Conservation (phyloP, 257 asterid species). For the Nicotiana attenuata region DNA sequence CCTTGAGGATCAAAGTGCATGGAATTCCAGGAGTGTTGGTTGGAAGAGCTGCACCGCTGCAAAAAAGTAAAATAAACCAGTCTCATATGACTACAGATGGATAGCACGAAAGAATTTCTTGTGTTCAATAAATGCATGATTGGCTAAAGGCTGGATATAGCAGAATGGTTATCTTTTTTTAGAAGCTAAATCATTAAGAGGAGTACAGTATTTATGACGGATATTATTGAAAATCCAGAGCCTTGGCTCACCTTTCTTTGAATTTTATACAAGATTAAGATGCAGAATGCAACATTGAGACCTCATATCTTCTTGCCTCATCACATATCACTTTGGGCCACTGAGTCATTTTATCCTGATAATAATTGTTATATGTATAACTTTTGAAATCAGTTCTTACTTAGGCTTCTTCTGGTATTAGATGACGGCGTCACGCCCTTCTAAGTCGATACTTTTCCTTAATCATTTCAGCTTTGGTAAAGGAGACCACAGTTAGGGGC, state of each 20-base stretch:
- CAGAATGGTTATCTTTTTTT: background rate
- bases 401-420: background rate
- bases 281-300: background rate
- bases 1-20: slow-evolving; percentile 91
- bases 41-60: slow-evolving; percentile 99
- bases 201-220: background rate
- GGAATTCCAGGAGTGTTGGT: slow-evolving; percentile 74
- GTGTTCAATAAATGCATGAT: background rate
- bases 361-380: background rate
- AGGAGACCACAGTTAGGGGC: background rate
- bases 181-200: background rate
- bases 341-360: background rate
- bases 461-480: background rate
- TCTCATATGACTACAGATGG: background rate
- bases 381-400: background rate
- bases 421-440: background rate
- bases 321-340: background rate
- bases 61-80: slow-evolving; percentile 13
- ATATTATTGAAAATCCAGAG: background rate
- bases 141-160: background rate
- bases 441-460: background rate
- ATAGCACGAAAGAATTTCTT: background rate
- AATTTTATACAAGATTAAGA: background rate
- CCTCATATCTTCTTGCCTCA: background rate
- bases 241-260: background rate